These are phyloP conservation scores for Hypoxylon sp. DNA, from an alignment of 2,329 filamentous ascomycete genomes.

Conservation along the genomic window DNA sequence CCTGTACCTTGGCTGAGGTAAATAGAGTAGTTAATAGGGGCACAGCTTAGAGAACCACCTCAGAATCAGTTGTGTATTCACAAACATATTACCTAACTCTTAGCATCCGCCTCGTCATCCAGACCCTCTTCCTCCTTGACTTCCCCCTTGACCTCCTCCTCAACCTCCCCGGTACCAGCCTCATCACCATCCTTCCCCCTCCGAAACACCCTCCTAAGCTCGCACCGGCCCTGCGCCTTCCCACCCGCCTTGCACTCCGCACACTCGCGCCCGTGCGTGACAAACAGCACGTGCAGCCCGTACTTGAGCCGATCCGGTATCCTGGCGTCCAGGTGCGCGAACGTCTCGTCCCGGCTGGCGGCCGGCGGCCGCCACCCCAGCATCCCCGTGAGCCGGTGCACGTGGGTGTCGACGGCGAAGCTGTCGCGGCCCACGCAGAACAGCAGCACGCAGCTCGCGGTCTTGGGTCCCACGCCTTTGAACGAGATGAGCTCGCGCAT, in stretches of 20 bases:
- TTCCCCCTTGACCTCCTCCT: constrained; percentile 23
- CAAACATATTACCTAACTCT: constrained; percentile 3
- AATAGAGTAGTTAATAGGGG: too few species aligned
- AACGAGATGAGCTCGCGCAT: constrained; percentile 64
- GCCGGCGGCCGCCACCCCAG: constrained; percentile 61
- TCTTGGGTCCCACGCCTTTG: constrained; percentile 66
- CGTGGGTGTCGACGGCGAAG: constrained; percentile 67
- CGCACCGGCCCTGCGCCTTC: constrained; percentile 55
- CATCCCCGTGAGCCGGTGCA: constrained; percentile 61
- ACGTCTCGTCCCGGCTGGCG: constrained; percentile 59
- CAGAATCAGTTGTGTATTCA: background rate
- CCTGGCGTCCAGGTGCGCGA: constrained; percentile 62
- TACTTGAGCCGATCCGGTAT: constrained; percentile 64
- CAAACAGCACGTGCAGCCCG: constrained; percentile 61
- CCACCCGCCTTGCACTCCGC: constrained; percentile 60
- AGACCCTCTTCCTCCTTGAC: constrained; percentile 28
- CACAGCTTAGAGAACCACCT: background rate
- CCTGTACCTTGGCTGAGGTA: background rate
- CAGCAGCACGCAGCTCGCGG: constrained; percentile 64
- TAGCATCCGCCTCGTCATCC: constrained; percentile 10
- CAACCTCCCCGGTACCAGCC: constrained; percentile 21
- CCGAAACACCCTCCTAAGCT: constrained; percentile 56
- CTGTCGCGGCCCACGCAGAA: constrained; percentile 62
- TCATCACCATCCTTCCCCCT: constrained; percentile 45
- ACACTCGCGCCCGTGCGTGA: constrained; percentile 61